Percentiles rank a stretch among this genome's conserved stretches.
These are phyloP conservation scores for Prunus persica DNA, from an alignment of 306 rosid genomes.

Conservation along the genomic window Prunus_persica_NCBIv2 NC_034010.1:14400501-14401000, in stretches of 20 bases:
- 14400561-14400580: no score
- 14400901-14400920: neutral
- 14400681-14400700: neutral
- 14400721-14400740: neutral
- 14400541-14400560: no score
- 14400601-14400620: no score
- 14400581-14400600: no score
- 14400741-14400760: neutral
- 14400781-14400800: neutral
- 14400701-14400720: no score
- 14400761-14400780: neutral
- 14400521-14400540: no score
- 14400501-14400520: no score
- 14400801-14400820: neutral
- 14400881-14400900: neutral
- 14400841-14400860: neutral
- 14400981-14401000: constrained; percentile 75
- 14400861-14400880: neutral
- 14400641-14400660: neutral
- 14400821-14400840: neutral
- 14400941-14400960: constrained; percentile 59
- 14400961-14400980: constrained; percentile 85
- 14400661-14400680: neutral
- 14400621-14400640: neutral
- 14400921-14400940: constrained; percentile 33